Evolutionary conservation across 78 protist genomes (phyloP), one percentile per base, ranked within the genome.

Genomic region (Monosiga brevicollis): DNA sequence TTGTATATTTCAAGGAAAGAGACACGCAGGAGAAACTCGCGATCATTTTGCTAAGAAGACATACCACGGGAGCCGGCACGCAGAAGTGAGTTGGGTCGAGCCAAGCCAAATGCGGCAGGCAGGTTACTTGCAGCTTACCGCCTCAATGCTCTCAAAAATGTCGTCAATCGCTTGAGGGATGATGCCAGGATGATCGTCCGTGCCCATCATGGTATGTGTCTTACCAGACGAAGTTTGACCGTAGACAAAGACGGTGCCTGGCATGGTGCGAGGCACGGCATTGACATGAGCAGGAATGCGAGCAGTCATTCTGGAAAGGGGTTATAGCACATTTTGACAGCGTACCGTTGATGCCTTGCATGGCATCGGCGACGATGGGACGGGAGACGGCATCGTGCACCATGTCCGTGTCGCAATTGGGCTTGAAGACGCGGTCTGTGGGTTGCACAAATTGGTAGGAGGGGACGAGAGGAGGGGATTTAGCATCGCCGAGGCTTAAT

Each of bases 1-100:
- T 93, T 93, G 73, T 93, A 93, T 24, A 93, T 91, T 34, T 92
- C 95, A 36, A 92, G 42, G 86, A 87, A 92, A 0, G 94, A 88
- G 29, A 91, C 89, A 29, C 91, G 89, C 41, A 91, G 78, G n/a
- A 78, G 38, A 70, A 82, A 93, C 75, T 87, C 87, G 35, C 88
- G 84, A 1, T 89, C 83, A 6, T 49, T 49, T 49, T 6, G 62
- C 6, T 15, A 49, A 6, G 62, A 6, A 49, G 29, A 49, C 62
- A 49, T 15, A 49, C 62, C 62, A 49, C 62, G 62, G 29, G 62
- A 6, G 62, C 15, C 29, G 29, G 62, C 62, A 49, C 62, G 15
- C 62, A 49, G 29, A 49, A 6, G 15, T 15, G 15, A 49, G 62
- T 49, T 20, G n/a, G n/a, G n/a, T n/a, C n/a, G n/a, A n/a, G n/a